Conservation (phyloP, 108 stramenopile species). For the Poteriospumella lacustris region DNA sequence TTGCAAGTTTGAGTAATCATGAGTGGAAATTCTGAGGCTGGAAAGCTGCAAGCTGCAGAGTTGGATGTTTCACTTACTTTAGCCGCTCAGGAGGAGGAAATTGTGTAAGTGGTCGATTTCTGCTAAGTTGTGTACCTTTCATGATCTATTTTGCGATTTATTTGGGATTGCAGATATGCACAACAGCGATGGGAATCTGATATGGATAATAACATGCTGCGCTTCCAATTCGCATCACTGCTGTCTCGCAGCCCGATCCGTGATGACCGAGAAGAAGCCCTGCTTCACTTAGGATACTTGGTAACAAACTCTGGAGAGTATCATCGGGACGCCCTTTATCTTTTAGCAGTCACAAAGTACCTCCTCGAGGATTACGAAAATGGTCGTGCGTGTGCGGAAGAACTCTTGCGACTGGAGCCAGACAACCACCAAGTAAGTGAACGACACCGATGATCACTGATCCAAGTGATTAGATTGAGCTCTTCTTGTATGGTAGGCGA, state of each 20-base stretch:
- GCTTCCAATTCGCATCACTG: background rate
- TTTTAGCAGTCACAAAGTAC: background rate
- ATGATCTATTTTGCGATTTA: too few relatives aligned
- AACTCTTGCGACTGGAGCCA: background rate
- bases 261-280: background rate
- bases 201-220: background rate
- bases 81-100: background rate
- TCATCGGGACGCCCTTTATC: background rate
- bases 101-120: background rate
- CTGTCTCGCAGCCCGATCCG: background rate
- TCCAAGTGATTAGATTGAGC: too few relatives aligned
- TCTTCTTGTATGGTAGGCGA: too few relatives aligned
- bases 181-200: background rate
- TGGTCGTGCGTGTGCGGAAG: background rate
- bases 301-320: background rate
- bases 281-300: background rate
- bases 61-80: background rate
- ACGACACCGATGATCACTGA: background rate
- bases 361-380: background rate
- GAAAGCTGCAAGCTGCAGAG: background rate
- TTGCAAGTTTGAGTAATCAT: too few relatives aligned
- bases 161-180: background rate
- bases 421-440: background rate
- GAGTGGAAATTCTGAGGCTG: background rate
- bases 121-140: too few relatives aligned